A percentile compares a stretch with the other conserved stretches of the same genome.
These are phyloP conservation scores for Hydnomerulius pinastri DNA, from an alignment of 768 basidiomycete species.

Conservation along the genomic window DNA sequence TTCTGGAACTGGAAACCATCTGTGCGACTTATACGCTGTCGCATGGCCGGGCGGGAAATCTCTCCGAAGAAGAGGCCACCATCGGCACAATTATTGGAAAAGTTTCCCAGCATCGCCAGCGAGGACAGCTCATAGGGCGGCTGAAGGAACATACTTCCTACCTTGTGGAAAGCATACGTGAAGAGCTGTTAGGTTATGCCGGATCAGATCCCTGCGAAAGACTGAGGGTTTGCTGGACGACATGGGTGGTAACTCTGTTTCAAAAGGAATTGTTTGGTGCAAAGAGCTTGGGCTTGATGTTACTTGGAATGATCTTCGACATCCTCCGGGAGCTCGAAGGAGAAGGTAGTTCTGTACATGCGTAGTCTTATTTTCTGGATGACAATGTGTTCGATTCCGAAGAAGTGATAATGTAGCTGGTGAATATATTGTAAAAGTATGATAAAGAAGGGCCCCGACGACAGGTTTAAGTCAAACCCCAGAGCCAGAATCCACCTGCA, in stretches of 20 bases:
- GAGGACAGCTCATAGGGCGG: slow-evolving; percentile 48
- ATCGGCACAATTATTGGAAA: slow-evolving; percentile 69
- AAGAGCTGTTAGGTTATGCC: slow-evolving; percentile 45
- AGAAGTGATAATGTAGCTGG: no score
- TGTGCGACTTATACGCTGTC: slow-evolving; percentile 51
- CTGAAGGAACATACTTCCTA: slow-evolving; percentile 56
- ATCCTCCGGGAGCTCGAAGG: slow-evolving; percentile 28
- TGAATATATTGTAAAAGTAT: no score
- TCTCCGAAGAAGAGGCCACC: slow-evolving; percentile 65
- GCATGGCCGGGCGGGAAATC: slow-evolving; percentile 37
- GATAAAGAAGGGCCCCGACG: no score
- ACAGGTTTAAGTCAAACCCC: slow-evolving; percentile 19
- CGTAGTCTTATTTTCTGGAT: no score
- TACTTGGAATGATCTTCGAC: slow-evolving; percentile 60
- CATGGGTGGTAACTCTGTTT: slow-evolving; percentile 49
- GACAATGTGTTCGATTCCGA: no score
- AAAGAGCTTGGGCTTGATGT: slow-evolving; percentile 62
- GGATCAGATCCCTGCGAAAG: slow-evolving; percentile 25
- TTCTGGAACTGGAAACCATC: slow-evolving; percentile 47
- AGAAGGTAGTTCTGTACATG: no score
- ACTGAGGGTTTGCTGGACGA: slow-evolving; percentile 54
- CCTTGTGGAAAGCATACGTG: slow-evolving; percentile 51
- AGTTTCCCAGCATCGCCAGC: slow-evolving; percentile 53
- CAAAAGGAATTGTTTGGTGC: slow-evolving; percentile 51
- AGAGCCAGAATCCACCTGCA: slow-evolving; percentile 28